Evolutionary conservation across 1,284 basidiomycete species (phyloP).

Genomic region (Cystobasidiaceae sp.): DNA sequence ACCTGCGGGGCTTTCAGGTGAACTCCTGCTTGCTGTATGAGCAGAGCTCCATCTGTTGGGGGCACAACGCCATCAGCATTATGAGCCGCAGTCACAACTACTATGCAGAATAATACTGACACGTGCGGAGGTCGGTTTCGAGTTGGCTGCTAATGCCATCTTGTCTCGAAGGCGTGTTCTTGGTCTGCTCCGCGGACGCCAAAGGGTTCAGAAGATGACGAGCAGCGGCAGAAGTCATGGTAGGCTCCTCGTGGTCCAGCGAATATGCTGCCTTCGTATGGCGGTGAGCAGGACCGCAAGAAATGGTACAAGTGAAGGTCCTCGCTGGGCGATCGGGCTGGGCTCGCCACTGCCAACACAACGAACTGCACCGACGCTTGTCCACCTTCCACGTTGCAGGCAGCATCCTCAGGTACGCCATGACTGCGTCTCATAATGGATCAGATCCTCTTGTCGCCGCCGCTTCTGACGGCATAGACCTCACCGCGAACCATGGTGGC

Average conservation of each 20-base stretch:
- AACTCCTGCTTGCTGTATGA: conserved; percentile 90
- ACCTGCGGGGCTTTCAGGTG: conserved; percentile 92
- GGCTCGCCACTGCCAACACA: too few species aligned
- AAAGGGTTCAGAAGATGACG: conserved; percentile 68
- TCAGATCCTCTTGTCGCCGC: neutral
- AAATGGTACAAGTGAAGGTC: too few species aligned
- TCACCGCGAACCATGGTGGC: conserved; percentile 14
- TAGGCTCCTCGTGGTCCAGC: too few species aligned
- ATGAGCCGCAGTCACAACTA: neutral
- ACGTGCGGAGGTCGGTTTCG: conserved; percentile 78
- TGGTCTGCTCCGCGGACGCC: conserved; percentile 71
- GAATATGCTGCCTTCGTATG: too few species aligned
- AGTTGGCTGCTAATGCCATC: conserved; percentile 75
- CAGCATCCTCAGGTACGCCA: too few species aligned
- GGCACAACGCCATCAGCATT: neutral
- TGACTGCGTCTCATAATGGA: neutral
- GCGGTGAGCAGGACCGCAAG: too few species aligned
- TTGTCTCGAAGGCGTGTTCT: conserved; percentile 67
- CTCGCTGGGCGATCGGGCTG: too few species aligned
- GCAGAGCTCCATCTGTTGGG: conserved; percentile 52
- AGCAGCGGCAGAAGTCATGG: conserved; percentile 15
- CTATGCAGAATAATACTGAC: conserved; percentile 54
- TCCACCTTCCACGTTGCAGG: too few species aligned
- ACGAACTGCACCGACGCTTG: too few species aligned
- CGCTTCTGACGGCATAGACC: neutral